A percentile compares a stretch with the other conserved stretches of the same genome.
phyloP scores from a whole-genome alignment of 306 rosid species.

The Senna tora region DNA sequence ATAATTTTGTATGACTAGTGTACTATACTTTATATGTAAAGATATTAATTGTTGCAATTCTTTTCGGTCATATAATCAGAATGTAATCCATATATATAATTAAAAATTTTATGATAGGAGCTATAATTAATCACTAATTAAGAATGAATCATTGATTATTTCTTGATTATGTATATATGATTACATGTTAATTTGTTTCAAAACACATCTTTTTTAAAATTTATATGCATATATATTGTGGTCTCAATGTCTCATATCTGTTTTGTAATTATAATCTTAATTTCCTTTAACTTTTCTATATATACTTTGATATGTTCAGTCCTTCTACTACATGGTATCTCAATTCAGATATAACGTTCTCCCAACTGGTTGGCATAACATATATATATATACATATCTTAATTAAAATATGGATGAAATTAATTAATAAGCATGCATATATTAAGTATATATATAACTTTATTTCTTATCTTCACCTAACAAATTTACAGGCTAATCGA shows the following conservation, averaged over 20 bases:
- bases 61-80: too few relatives aligned
- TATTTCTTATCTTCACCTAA: background rate
- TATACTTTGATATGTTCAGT: conserved; percentile 22
- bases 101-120: conserved; percentile 9
- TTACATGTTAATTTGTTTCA: conserved; percentile 12
- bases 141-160: conserved; percentile 14
- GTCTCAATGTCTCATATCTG: background rate
- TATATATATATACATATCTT: too few relatives aligned
- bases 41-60: too few relatives aligned
- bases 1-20: too few relatives aligned
- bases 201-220: background rate
- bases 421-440: background rate
- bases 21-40: too few relatives aligned
- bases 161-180: conserved; percentile 19
- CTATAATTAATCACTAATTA: conserved; percentile 22
- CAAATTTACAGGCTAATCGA: too few relatives aligned
- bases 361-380: conserved; percentile 31
- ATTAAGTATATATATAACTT: background rate
- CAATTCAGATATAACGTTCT: conserved; percentile 15
- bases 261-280: background rate
- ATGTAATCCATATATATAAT: too few relatives aligned
- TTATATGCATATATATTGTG: background rate
- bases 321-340: conserved; percentile 40
- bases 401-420: background rate
- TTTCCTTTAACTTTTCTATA: conserved; percentile 10